These are phyloP conservation scores for Cercospora brassicicola DNA, from an alignment of 2,329 filamentous ascomycete genomes.

Conservation along the genomic window DNA sequence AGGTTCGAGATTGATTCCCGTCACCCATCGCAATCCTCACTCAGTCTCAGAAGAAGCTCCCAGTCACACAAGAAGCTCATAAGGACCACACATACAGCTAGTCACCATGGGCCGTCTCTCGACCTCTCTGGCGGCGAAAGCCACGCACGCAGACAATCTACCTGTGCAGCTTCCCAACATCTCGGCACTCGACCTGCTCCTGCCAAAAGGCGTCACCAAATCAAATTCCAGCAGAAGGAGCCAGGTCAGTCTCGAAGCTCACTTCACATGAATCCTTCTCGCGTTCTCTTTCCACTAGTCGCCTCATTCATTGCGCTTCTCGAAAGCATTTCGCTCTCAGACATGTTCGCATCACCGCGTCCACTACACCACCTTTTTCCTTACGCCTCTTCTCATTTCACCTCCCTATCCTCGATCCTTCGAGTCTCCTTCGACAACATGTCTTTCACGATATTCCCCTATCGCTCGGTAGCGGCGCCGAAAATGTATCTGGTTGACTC, in stretches of 20 bases:
- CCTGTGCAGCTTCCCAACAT: slow-evolving; percentile 31
- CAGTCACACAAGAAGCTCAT: neutral
- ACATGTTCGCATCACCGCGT: neutral
- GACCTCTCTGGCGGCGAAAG: slow-evolving; percentile 33
- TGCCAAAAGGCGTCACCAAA: slow-evolving; percentile 24
- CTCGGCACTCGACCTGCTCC: slow-evolving; percentile 37
- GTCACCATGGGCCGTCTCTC: slow-evolving; percentile 34
- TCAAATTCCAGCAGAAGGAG: slow-evolving; percentile 17
- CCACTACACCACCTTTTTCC: neutral
- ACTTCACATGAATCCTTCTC: slow-evolving; percentile 4
- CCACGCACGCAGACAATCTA: slow-evolving; percentile 33
- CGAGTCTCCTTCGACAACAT: neutral
- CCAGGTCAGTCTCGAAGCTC: slow-evolving; percentile 23
- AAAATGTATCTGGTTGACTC: slow-evolving; percentile 31
- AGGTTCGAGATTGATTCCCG: neutral
- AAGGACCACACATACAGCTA: neutral
- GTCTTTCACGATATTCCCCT: slow-evolving; percentile 3
- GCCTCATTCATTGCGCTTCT: neutral
- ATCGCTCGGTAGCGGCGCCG: slow-evolving; percentile 12
- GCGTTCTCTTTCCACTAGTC: neutral
- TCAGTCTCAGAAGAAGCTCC: too few species aligned
- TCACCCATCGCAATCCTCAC: too few species aligned
- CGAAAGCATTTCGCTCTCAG: neutral
- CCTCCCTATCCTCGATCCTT: neutral
- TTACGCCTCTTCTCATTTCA: neutral